Base-by-base conservation (phyloP, 768 basidiomycete genomes). In the Russula sp. region DNA sequence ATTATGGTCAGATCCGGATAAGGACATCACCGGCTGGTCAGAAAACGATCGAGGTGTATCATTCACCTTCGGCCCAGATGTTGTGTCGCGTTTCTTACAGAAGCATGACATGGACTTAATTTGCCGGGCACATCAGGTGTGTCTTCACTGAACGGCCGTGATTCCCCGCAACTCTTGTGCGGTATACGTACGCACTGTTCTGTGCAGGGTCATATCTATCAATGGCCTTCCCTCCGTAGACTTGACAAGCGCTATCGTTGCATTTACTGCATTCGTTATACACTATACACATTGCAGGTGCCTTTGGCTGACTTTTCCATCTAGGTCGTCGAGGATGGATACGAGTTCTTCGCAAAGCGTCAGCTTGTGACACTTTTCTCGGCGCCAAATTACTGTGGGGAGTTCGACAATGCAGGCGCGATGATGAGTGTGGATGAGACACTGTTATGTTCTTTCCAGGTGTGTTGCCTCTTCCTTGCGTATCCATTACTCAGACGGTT, bases 341-440 rank as follows among this genome's bases (percentile, higher is more conserved):
- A 98, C 74, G 96, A 98, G 73, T 98, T 98, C 77, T 98, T 98
- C 70, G 95, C 95, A 49, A 98, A 98, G 77, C 82, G 96, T 67
- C 94, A 96, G 77, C 76, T 98, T 67, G 96, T 98, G 67, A 98
- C 96, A 46, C 74, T 98, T 48, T 98, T 98, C 78, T 96, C 93
- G 25, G 96, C 96, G 55, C 96, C 96, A 61, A 92, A 93, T 78
- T 92, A 93, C 70, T 92, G 89, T 69, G 90, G 93, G 66, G 90
- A 98, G 78, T 99, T 99, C 70, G 96, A 99, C 75, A 99, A 99
- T 74, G 95, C 96, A 5, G 96, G 96, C 41, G 96, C 96, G 38
- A 99, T 99, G 96, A 99, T 98, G 96, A 94, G 91, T 70, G 96
- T 99, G 46, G 96, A 98, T 70, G 96, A 98, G 76, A 97, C 96